Evolutionary conservation across 306 rosid species (phyloP), one percentile per base, ranked within the genome.

Genomic region (Cucurbita moschata): DNA sequence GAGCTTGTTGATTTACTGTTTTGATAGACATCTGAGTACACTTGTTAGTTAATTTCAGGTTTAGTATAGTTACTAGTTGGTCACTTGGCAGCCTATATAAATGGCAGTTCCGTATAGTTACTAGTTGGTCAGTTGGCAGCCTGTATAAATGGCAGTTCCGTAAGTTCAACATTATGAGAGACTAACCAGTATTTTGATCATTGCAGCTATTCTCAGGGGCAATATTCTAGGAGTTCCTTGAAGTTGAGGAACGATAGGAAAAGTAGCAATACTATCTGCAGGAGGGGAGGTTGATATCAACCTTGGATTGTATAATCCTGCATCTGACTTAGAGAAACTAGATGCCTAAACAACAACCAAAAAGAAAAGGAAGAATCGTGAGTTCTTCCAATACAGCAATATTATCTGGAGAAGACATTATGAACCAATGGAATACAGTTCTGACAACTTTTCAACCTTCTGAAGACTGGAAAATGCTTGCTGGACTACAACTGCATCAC

Each of bases 401-500:
- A 7, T 51, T 26, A 44, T 75, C 68, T 56, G 61, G 63, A 49
- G 59, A 58, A 77, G 61, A 68, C 43, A 43, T 7, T 35, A 54
- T 19, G 10, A n/a, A 21, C 38, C 39, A 59, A 75, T 44, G 40
- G 47, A 52, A 71, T 30, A n/a, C 4, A 35, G 40, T 71, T 62
- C 38, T 40, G 67, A 75, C 55, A 69, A 62, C 60, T 78, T 79
- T 49, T 26, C 76, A 72, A 95, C 99, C 97, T 79, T 87, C 70
- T 77, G 83, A 81, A 54, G 80, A 26, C 74, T 74, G 73, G 90
- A 44, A 82, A 95, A 95, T 66, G 97, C 99, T 78, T 78, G 91
- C 84, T 95, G 96, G 74, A 95, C 99, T 52, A 88, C 83, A 83
- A 86, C 76, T 83, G 97, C 99, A 84, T 94, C 97, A 85, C 81